Conservation (phyloP, 306 rosid genomes). For the Dryas octopetala region DNA sequence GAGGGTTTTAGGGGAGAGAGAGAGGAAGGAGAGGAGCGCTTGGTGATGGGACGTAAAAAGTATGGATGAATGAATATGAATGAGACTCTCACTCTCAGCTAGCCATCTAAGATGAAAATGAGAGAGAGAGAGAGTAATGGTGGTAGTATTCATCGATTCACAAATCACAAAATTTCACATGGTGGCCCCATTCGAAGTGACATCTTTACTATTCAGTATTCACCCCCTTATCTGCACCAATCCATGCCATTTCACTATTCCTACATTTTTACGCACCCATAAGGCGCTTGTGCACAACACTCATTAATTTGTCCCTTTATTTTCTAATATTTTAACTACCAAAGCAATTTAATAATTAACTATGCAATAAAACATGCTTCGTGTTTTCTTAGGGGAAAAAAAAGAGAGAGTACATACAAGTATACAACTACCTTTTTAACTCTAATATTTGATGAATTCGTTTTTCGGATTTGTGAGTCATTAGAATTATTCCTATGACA, state of each 20-base stretch:
- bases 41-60: conserved; percentile 83
- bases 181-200: conserved; percentile 58
- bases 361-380: too few species aligned
- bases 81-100: conserved; percentile 18
- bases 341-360: too few species aligned
- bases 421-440: too few species aligned
- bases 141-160: conserved; percentile 6
- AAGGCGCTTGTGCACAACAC: background rate
- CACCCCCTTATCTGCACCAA: background rate
- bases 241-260: background rate
- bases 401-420: too few species aligned
- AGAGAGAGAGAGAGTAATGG: background rate
- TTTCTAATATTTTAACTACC: too few species aligned
- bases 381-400: too few species aligned
- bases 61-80: conserved; percentile 52
- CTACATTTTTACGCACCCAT: background rate
- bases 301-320: background rate
- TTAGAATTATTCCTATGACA: too few species aligned
- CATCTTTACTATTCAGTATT: conserved; percentile 43
- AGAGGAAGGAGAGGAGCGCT: conserved; percentile 26
- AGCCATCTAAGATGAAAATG: background rate
- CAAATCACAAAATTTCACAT: conserved; percentile 45
- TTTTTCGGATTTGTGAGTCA: too few species aligned
- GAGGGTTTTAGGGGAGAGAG: conserved; percentile 17
- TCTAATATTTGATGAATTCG: too few species aligned